Conservation (phyloP, 2,329 filamentous ascomycete genomes). For the Botrytis byssoidea region DNA sequence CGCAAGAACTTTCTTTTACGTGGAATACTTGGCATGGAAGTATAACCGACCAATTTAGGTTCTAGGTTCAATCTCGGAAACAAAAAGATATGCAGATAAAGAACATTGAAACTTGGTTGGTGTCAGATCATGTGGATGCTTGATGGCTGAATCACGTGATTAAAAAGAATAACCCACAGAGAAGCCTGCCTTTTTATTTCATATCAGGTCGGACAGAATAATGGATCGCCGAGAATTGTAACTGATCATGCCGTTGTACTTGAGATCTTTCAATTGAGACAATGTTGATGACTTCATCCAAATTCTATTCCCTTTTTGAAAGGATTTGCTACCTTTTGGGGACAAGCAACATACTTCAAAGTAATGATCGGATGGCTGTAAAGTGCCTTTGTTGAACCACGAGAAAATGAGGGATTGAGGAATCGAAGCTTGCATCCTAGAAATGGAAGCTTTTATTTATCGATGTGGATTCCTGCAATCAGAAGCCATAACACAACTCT, state of each 20-base stretch:
- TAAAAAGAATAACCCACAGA: background rate
- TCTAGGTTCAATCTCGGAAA: background rate
- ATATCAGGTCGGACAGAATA: background rate
- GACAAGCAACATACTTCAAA: background rate
- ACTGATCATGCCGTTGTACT: background rate
- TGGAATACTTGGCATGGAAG: conserved; percentile 3
- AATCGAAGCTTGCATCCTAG: background rate
- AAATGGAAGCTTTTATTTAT: conserved; percentile 5
- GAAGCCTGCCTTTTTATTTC: background rate
- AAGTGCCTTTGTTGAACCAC: background rate
- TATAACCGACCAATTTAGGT: background rate
- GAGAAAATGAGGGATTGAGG: conserved; percentile 1
- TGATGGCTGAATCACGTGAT: background rate
- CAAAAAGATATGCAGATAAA: background rate
- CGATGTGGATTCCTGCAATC: conserved; percentile 16
- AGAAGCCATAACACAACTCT: background rate
- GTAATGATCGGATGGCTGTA: background rate
- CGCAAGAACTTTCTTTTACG: conserved; percentile 7
- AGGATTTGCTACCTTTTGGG: background rate
- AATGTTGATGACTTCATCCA: conserved; percentile 9
- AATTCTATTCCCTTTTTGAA: background rate
- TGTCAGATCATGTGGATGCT: background rate
- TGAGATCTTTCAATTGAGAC: background rate
- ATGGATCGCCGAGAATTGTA: background rate
- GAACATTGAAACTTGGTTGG: background rate